A percentile compares a stretch with the other conserved stretches of the same genome.
phyloP scores from a whole-genome alignment of 345 rosid genomes.

The Schrenkiella parvula region DNA sequence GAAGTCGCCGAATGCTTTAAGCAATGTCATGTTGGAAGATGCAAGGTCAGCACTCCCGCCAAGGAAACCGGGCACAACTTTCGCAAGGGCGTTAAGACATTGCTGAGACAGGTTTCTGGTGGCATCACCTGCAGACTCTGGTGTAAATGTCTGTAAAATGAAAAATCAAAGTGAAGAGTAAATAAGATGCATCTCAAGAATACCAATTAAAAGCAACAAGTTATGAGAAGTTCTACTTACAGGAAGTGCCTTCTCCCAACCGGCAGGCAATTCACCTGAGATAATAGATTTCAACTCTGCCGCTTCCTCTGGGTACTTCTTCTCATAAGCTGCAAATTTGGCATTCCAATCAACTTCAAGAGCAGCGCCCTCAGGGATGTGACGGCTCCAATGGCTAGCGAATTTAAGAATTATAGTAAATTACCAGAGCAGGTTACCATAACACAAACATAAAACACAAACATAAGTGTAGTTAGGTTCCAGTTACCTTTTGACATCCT shows the following conservation, averaged over 20 bases:
- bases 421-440: background rate
- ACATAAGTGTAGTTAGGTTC: background rate
- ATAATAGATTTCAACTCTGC: slow-evolving; percentile 75
- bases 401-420: background rate
- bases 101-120: slow-evolving; percentile 91
- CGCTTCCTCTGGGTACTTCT: slow-evolving; percentile 85
- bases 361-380: slow-evolving; percentile 56
- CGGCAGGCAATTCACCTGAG: slow-evolving; percentile 72
- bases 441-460: slow-evolving; percentile 2
- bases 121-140: slow-evolving; percentile 88
- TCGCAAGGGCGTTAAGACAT: slow-evolving; percentile 76
- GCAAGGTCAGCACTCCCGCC: slow-evolving; percentile 99
- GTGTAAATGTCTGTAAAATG: slow-evolving; percentile 61
- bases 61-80: slow-evolving; percentile 78
- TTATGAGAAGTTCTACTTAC: slow-evolving; percentile 39
- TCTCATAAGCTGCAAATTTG: slow-evolving; percentile 79
- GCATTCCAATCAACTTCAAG: slow-evolving; percentile 90
- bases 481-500: slow-evolving; percentile 74
- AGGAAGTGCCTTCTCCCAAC: slow-evolving; percentile 93
- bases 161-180: background rate
- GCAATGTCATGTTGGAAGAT: slow-evolving; percentile 94
- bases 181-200: background rate
- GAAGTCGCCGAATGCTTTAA: slow-evolving; percentile 82
- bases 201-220: background rate
- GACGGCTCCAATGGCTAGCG: slow-evolving; percentile 96